Evolutionary conservation across 352 stramenopile species (phyloP), one percentile per base, ranked within the genome.

Genomic region (Globisporangium radiosum): DNA sequence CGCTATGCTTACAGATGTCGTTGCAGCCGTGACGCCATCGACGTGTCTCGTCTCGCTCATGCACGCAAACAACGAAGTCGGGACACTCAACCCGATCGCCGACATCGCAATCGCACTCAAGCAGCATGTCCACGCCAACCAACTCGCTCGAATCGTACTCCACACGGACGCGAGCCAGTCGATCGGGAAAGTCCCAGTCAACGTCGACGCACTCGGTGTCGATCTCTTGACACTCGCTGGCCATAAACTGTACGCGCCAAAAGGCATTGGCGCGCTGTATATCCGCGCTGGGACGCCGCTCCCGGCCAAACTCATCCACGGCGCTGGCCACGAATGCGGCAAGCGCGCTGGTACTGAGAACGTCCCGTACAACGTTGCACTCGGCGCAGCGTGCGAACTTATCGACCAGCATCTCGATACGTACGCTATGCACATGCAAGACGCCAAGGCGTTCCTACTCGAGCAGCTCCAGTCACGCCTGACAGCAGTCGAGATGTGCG

Each of bases 51-150:
- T 99, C 36, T 98, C 96, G 1, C 65, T 99, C 52, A 99, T 99
- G 96, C 83, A 97, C 17, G 95, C 96, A n/a, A 99, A 99, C 69
- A 99, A 99, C 69, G 97, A 99, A 78, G 89, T 98, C 38, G 96
- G 96, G 40, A 94, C 94, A 36, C 70, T 99, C 33, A 94, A 99
- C 72, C 95, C 95, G 4, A 87, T 99, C 17, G 76, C 77, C 0
- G 79, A 96, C 49, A 95, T 99, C 50, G 76, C 82, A 5, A 56
- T 65, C 36, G 69, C 68, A 7, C 68, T 88, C 56, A 65, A 66
- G 49, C 68, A 64, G 49, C 70, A 69, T 50, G 71, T 69, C 13
- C 57, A 63, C 8, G 57, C 73, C 8, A 51, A 40, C 10, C n/a
- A 71, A 33, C 56, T 72, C 33, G 53, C 65, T n/a, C 64, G 64